phyloP scores from a whole-genome alignment of 129 eudicot genomes.

The Ambrosia trifida region DNA sequence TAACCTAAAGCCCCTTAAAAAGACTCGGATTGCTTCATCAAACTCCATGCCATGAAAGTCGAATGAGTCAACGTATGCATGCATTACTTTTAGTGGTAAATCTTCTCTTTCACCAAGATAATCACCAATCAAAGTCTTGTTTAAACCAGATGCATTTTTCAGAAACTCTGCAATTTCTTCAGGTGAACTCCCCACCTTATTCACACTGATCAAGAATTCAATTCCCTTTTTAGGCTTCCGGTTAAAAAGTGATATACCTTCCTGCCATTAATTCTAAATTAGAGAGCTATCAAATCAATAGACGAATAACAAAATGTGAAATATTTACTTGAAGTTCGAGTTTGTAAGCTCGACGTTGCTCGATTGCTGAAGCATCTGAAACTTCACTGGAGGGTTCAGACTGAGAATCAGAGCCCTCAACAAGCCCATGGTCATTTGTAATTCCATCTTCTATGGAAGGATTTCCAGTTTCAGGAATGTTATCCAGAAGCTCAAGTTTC shows the following conservation, averaged over 20 bases:
- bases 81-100: conserved; percentile 87
- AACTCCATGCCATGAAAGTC: conserved; percentile 84
- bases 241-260: conserved; percentile 94
- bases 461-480: conserved; percentile 49
- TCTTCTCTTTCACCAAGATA: conserved; percentile 97
- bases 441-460: conserved; percentile 52
- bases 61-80: conserved; percentile 89
- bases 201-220: conserved; percentile 83
- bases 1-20: conserved; percentile 77
- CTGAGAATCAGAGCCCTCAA: conserved; percentile 71
- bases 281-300: conserved; percentile 29
- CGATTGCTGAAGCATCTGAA: conserved; percentile 80
- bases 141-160: conserved; percentile 71
- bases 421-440: conserved; percentile 48
- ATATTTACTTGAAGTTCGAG: conserved; percentile 88
- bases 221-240: conserved; percentile 88
- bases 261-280: conserved; percentile 69
- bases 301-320: conserved; percentile 14
- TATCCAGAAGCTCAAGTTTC: conserved; percentile 54
- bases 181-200: conserved; percentile 83
- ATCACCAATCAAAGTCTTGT: conserved; percentile 87
- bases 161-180: conserved; percentile 85
- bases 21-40: conserved; percentile 85
- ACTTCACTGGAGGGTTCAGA: conserved; percentile 76
- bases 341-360: conserved; percentile 92